A percentile compares a stretch with the other conserved stretches of the same genome.
Evolutionary conservation across 768 basidiomycete species (phyloP).

Genomic region (Mycena alexandri): DNA sequence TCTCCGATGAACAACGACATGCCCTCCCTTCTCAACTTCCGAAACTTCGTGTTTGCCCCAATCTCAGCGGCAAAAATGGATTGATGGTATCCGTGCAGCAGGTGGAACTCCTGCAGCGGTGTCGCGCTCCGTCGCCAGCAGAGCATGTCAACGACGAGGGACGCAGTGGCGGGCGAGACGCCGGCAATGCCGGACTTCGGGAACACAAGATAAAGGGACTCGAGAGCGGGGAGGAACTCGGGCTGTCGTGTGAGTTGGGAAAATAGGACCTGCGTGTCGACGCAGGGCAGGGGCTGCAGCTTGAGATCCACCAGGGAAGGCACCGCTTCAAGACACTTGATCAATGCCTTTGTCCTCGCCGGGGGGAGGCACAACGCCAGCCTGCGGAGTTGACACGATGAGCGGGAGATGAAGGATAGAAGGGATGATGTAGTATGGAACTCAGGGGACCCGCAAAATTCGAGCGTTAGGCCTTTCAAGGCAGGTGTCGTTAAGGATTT

Average conservation of each 20-base stretch:
- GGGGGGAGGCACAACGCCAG: background rate
- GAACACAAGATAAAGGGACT: too few species aligned
- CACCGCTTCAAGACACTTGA: background rate
- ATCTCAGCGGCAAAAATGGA: too few species aligned
- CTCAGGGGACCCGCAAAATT: background rate
- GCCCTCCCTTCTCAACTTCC: too few species aligned
- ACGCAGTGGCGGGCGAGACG: too few species aligned
- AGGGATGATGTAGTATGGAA: background rate
- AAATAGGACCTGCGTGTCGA: background rate
- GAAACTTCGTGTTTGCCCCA: too few species aligned
- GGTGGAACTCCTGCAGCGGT: too few species aligned
- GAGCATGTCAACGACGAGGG: too few species aligned
- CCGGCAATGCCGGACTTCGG: too few species aligned
- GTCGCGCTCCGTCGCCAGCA: too few species aligned
- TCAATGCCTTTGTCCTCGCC: background rate
- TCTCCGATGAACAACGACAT: too few species aligned
- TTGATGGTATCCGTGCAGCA: too few species aligned
- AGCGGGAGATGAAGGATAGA: background rate
- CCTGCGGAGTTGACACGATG: background rate
- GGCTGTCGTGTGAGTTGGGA: background rate
- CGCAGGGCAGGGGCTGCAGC: background rate
- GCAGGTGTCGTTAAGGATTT: background rate
- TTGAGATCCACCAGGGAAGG: conserved; percentile 8
- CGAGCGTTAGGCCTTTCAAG: background rate
- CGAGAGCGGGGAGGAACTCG: too few species aligned